Percentiles rank a stretch among this genome's conserved stretches.
Conservation (phyloP, 2,329 filamentous ascomycete genomes). For the Alternaria conjuncta region DNA sequence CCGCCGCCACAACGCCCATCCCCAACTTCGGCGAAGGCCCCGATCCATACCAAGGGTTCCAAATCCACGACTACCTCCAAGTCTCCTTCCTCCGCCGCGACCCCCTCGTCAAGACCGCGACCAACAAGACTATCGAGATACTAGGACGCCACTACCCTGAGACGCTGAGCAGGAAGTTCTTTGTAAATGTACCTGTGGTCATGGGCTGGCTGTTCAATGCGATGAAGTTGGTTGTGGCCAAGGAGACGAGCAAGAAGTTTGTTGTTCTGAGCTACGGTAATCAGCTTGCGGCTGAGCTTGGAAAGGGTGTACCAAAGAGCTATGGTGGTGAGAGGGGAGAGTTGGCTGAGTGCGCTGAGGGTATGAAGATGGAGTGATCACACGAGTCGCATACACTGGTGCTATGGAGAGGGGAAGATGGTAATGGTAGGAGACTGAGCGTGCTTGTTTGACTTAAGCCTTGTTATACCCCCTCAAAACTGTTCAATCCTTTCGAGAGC, state of each 20-base stretch:
- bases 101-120: conserved; percentile 75
- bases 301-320: conserved; percentile 69
- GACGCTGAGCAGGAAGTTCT: conserved; percentile 89
- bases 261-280: conserved; percentile 64
- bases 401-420: not conserved
- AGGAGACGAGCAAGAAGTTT: conserved; percentile 59
- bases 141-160: conserved; percentile 88
- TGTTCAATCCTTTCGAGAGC: not conserved
- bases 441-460: conserved; percentile 10
- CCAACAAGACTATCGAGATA: conserved; percentile 79
- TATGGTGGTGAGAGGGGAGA: conserved; percentile 77
- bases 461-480: conserved; percentile 21
- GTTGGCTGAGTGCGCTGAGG: conserved; percentile 55
- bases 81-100: conserved; percentile 87
- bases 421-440: conserved; percentile 26
- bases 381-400: not conserved
- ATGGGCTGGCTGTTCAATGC: conserved; percentile 77
- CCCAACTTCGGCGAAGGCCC: conserved; percentile 68
- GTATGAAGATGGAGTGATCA: conserved; percentile 43
- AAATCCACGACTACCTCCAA: conserved; percentile 91
- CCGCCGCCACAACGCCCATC: conserved; percentile 71
- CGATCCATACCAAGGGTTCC: conserved; percentile 89
- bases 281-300: conserved; percentile 70
- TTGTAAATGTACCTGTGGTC: conserved; percentile 88
- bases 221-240: conserved; percentile 55